These are phyloP conservation scores for Chaetomidium leptoderma DNA, from an alignment of 495 filamentous ascomycete species.

Conservation along the genomic window DNA sequence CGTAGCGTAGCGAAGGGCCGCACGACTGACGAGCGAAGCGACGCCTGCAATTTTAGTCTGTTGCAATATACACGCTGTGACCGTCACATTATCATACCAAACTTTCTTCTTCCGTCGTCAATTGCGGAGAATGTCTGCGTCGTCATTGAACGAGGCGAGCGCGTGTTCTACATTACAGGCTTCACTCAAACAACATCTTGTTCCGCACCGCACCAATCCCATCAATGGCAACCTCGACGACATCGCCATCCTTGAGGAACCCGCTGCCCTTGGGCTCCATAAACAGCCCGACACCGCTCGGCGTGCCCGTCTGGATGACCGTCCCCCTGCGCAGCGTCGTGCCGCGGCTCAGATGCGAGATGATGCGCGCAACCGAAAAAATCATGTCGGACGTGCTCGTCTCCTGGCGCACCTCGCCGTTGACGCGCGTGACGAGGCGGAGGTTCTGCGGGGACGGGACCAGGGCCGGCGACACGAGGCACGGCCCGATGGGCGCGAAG, in stretches of 20 bases:
- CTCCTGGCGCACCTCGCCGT: constrained; percentile 2
- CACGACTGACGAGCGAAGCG: no score
- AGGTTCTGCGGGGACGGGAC: background rate
- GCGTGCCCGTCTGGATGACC: constrained; percentile 5
- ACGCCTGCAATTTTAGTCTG: no score
- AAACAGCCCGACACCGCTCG: background rate
- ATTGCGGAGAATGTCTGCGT: no score
- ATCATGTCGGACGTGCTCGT: constrained; percentile 7
- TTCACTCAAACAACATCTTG: constrained; percentile 7
- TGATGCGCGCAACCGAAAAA: constrained; percentile 1
- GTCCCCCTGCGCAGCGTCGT: background rate
- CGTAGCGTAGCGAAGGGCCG: no score
- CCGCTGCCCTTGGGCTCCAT: constrained; percentile 3
- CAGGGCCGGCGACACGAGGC: background rate
- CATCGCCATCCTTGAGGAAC: background rate
- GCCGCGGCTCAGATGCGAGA: constrained; percentile 1
- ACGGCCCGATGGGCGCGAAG: constrained; percentile 44
- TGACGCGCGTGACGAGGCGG: background rate
- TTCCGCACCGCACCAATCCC: background rate
- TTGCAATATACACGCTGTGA: no score
- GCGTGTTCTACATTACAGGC: no score
- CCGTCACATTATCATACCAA: no score
- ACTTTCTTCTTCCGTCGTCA: no score
- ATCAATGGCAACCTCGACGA: background rate
- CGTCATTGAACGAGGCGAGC: no score